Evolutionary conservation across 2,329 filamentous ascomycete genomes (phyloP).

Genomic region (Rhynchosporium secalis): DNA sequence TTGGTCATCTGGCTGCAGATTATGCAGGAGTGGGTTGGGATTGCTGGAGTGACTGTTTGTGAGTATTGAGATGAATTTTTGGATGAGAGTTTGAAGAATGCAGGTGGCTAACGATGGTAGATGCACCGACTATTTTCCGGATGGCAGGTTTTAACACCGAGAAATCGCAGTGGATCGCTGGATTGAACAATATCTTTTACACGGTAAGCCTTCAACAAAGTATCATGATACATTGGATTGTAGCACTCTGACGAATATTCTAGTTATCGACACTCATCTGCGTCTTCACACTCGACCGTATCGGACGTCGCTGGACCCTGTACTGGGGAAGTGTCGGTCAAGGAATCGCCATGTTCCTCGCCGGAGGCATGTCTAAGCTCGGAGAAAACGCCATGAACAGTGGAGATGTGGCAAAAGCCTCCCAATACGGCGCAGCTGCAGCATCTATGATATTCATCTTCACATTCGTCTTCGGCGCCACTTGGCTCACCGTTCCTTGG

Average conservation of each 20-base stretch:
- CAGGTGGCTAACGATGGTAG: constrained; percentile 9
- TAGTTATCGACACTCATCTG: constrained; percentile 66
- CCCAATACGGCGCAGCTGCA: constrained; percentile 61
- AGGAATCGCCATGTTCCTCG: constrained; percentile 66
- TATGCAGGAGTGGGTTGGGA: constrained; percentile 69
- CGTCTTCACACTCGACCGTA: constrained; percentile 68
- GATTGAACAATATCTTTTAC: constrained; percentile 56
- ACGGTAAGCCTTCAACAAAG: constrained; percentile 45
- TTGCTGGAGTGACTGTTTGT: constrained; percentile 66
- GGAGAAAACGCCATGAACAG: constrained; percentile 50
- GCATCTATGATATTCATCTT: constrained; percentile 72
- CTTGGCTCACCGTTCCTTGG: constrained; percentile 57
- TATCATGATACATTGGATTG: constrained; percentile 41
- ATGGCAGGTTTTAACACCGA: constrained; percentile 64
- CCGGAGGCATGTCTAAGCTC: constrained; percentile 59
- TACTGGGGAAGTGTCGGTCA: constrained; percentile 68
- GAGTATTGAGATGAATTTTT: constrained; percentile 20
- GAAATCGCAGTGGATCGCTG: constrained; percentile 65
- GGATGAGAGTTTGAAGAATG: no score
- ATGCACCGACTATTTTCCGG: constrained; percentile 54
- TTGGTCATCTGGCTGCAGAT: constrained; percentile 72
- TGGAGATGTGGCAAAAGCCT: constrained; percentile 48
- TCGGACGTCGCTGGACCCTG: constrained; percentile 67
- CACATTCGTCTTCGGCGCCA: constrained; percentile 59
- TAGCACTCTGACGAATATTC: neutral